A percentile compares a stretch with the other conserved stretches of the same genome.
phyloP scores from a whole-genome alignment of 129 eudicot species.

The Helichrysum umbraculigerum region DNA sequence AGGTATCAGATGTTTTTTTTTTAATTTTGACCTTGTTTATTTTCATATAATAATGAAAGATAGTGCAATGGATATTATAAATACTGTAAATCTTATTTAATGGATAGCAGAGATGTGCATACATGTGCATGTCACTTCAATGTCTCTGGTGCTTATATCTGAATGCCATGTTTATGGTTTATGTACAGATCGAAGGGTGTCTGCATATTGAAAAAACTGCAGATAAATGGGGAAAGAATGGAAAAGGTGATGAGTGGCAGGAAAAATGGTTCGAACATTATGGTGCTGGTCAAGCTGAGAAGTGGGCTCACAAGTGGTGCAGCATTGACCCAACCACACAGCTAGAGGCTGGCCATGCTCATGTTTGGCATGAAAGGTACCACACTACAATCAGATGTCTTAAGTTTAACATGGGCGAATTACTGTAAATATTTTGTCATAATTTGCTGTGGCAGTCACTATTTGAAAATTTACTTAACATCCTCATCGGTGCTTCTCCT shows the following conservation, averaged over 20 bases:
- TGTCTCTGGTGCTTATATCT: constrained; percentile 14
- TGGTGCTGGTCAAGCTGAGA: constrained; percentile 84
- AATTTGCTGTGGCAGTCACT: not conserved
- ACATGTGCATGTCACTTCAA: constrained; percentile 1
- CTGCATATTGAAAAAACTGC: constrained; percentile 84
- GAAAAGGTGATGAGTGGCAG: constrained; percentile 86
- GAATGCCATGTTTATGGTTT: not conserved
- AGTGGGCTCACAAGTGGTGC: constrained; percentile 99
- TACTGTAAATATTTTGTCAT: not conserved
- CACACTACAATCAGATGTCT: not conserved
- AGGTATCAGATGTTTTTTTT: constrained; percentile 41
- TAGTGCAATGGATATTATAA: not conserved
- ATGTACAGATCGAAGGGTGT: constrained; percentile 69
- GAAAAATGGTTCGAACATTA: constrained; percentile 90
- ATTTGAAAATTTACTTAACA: not conserved
- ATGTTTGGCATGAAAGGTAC: constrained; percentile 98
- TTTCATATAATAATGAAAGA: not conserved
- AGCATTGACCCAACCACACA: constrained; percentile 84
- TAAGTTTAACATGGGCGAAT: not conserved
- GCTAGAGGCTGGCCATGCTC: constrained; percentile 90
- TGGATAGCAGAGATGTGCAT: constrained; percentile 6
- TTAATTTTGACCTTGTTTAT: not conserved
- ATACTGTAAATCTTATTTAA: no score
- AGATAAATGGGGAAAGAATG: constrained; percentile 93
- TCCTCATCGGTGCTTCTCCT: not conserved